Conservation (phyloP, 2,329 filamentous ascomycete genomes). For the Hypoxylon sp. region DNA sequence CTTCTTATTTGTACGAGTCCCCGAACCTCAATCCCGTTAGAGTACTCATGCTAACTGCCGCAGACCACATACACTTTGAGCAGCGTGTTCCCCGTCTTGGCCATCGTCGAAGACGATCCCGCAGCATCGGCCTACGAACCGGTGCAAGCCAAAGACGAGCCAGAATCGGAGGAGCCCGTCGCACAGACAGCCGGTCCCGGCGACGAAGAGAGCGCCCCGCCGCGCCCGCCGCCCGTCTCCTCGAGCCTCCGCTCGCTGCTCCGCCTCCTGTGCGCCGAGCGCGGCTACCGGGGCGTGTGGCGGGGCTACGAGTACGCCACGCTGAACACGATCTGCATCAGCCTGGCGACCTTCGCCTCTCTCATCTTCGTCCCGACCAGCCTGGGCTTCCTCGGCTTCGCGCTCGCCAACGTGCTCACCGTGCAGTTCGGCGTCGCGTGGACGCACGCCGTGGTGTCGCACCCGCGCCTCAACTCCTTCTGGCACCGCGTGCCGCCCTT, state of each 20-base stretch:
- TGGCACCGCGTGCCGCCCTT: constrained; percentile 71
- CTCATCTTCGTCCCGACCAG: constrained; percentile 48
- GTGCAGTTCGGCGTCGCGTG: constrained; percentile 75
- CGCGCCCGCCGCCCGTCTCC: constrained; percentile 51
- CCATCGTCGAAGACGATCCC: constrained; percentile 62
- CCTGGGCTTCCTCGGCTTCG: constrained; percentile 55
- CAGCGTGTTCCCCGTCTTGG: constrained; percentile 57
- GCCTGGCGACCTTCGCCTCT: constrained; percentile 49
- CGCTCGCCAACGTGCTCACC: constrained; percentile 65
- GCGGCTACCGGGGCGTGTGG: constrained; percentile 69
- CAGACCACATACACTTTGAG: constrained; percentile 58
- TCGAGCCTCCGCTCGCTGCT: constrained; percentile 56
- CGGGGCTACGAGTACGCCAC: constrained; percentile 66
- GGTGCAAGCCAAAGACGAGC: constrained; percentile 5
- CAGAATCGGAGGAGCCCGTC: constrained; percentile 31
- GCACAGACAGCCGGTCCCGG: constrained; percentile 36
- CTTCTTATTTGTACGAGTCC: constrained; percentile 17
- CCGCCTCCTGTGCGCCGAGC: constrained; percentile 64
- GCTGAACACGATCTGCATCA: constrained; percentile 42
- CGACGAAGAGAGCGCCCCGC: constrained; percentile 42
- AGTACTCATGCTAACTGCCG: constrained; percentile 3
- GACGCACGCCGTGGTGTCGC: constrained; percentile 83
- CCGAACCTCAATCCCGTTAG: background rate
- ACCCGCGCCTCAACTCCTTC: constrained; percentile 66
- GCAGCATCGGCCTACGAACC: constrained; percentile 57